These are phyloP conservation scores for Diaporthe destruens DNA, from an alignment of 2,329 filamentous ascomycete genomes.

Conservation along the genomic window DNA sequence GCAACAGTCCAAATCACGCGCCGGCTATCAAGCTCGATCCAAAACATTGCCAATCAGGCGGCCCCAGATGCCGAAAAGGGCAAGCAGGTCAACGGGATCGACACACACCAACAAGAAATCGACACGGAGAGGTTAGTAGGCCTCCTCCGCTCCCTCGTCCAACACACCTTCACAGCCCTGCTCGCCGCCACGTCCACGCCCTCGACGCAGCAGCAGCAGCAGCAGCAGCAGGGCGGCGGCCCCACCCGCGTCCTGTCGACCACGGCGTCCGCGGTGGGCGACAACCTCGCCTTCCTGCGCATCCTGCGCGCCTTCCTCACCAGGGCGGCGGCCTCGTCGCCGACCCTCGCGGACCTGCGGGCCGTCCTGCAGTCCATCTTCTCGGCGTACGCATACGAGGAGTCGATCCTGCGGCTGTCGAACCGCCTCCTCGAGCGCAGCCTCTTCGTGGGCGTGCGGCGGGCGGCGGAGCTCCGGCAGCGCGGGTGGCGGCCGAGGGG, in stretches of 20 bases:
- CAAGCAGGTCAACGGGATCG: conserved; percentile 45
- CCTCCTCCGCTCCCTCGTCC: conserved; percentile 82
- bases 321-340: conserved; percentile 83
- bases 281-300: conserved; percentile 84
- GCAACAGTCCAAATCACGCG: conserved; percentile 73
- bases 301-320: conserved; percentile 91
- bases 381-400: conserved; percentile 94
- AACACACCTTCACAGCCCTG: conserved; percentile 90
- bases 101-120: conserved; percentile 49
- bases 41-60: conserved; percentile 44
- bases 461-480: conserved; percentile 80
- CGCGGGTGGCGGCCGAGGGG: conserved; percentile 90
- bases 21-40: conserved; percentile 70
- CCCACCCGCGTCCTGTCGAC: conserved; percentile 52
- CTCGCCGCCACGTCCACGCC: conserved; percentile 78
- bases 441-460: conserved; percentile 84
- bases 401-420: conserved; percentile 86
- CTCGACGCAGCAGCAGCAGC: conserved; percentile 47
- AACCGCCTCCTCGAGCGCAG: conserved; percentile 90
- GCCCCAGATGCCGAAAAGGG: conserved; percentile 42
- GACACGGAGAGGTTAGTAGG: conserved; percentile 73
- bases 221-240: conserved; percentile 45
- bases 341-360: conserved; percentile 88
- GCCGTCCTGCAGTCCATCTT: conserved; percentile 90
- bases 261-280: conserved; percentile 49